phyloP scores from a whole-genome alignment of 2,329 filamentous ascomycete species.

The Mycocentrospora acerina region DNA sequence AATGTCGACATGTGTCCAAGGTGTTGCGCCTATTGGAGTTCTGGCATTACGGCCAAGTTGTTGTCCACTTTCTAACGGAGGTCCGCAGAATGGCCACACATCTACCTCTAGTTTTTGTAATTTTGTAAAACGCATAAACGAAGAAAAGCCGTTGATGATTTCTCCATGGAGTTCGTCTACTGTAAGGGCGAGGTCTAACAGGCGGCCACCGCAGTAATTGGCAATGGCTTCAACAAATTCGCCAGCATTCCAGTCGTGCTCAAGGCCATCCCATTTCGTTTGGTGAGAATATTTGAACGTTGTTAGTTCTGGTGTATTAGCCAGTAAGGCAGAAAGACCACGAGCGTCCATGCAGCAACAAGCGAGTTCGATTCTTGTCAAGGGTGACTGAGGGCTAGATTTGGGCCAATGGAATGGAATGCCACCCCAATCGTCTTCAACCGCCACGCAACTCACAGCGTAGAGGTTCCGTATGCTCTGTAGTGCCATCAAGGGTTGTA shows the following conservation, averaged over 20 bases:
- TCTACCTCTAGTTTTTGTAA: conserved; percentile 34
- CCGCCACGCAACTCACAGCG: conserved; percentile 32
- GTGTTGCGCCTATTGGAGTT: conserved; percentile 18
- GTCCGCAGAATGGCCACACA: conserved; percentile 34
- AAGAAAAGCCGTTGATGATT: conserved; percentile 35
- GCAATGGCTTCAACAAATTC: conserved; percentile 30
- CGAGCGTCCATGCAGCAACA: conserved; percentile 36
- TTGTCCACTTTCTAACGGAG: conserved; percentile 38
- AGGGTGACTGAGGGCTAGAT: conserved; percentile 17
- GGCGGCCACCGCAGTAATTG: conserved; percentile 21
- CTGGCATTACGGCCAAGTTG: conserved; percentile 19
- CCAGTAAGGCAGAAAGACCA: conserved; percentile 24
- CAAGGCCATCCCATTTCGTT: conserved; percentile 35
- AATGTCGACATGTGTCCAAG: conserved; percentile 34
- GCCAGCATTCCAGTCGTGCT: conserved; percentile 38
- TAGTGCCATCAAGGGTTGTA: conserved; percentile 32
- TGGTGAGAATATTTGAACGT: conserved; percentile 39
- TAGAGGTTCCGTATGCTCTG: conserved; percentile 30
- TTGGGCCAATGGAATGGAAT: conserved; percentile 30
- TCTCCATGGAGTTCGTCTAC: conserved; percentile 34
- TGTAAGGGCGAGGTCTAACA: conserved; percentile 34
- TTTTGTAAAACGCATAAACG: conserved; percentile 26
- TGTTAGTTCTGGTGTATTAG: conserved; percentile 26
- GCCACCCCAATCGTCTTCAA: conserved; percentile 34
- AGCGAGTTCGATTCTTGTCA: conserved; percentile 34